Evolutionary conservation across 305 asterid species (phyloP), one percentile per base, ranked within the genome.

Genomic region (Fraxinus sp.): DNA sequence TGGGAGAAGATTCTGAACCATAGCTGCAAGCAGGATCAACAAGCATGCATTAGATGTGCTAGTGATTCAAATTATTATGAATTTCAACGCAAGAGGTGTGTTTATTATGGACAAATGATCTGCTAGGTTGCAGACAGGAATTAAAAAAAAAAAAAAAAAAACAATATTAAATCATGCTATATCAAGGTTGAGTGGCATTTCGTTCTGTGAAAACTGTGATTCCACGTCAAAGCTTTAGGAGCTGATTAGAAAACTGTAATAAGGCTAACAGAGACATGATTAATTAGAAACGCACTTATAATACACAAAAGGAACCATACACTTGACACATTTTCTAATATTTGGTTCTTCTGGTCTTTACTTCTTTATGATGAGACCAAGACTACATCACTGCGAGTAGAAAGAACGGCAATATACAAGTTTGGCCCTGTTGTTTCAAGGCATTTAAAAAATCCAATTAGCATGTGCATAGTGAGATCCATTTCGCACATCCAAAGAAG

Each of bases 1-100:
- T 89, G 83, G 99, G 99, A 83, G 95, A 87, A 84, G 93, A 87
- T 85, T 94, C 91, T 62, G 99, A 90, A 81, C 99, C 99, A 41
- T 96, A 94, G 90, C 99, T 96, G 95, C 88, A 85, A 88, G 80
- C 78, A 18, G 82, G 72, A 32, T 81, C 16, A 32, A 49, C 9
- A 20, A 2, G 20, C 3, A 74, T 62, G 37, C 59, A 18, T 71
- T 49, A 79, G 41, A 80, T 80, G 18, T n/a, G 18, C n/a, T 26
- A 26, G 22, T 16, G 28, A 59, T 68, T 68, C 75, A 68, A 68
- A 68, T 13, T 68, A 68, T 26, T 22, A 68, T 68, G 39, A 7
- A 62, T 28, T 20, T 62, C 13, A 62, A 62, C 22, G 71, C 14
- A 62, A 22, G 32, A 62, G 71, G 71, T 22, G 71, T 57, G 26